These are phyloP conservation scores for Phytophthora rubi DNA, from an alignment of 352 stramenopile genomes.

Conservation along the genomic window DNA sequence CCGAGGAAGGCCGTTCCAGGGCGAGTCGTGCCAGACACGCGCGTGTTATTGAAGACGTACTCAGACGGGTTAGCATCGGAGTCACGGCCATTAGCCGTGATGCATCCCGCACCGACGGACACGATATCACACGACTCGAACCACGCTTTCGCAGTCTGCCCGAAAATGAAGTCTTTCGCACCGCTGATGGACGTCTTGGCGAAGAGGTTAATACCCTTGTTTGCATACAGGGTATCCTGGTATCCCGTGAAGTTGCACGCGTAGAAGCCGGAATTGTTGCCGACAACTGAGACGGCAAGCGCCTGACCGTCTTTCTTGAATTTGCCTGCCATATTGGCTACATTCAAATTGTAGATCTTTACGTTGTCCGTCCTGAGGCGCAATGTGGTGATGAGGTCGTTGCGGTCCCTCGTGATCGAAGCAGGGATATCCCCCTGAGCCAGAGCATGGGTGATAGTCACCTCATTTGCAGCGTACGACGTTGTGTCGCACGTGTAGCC, in stretches of 20 bases:
- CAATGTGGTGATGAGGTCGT: neutral
- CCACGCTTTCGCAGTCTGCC: neutral
- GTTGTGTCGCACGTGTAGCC: neutral
- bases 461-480: neutral
- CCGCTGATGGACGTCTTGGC: neutral
- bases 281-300: neutral
- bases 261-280: neutral
- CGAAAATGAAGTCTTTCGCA: neutral
- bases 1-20: neutral
- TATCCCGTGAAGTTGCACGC: neutral
- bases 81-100: neutral
- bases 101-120: too few species aligned
- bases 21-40: neutral
- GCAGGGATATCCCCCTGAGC: neutral
- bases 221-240: neutral
- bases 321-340: neutral
- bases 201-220: neutral
- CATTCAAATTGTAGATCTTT: neutral
- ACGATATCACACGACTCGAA: neutral
- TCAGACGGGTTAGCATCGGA: neutral
- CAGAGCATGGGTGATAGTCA: neutral
- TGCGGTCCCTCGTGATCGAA: neutral
- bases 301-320: neutral
- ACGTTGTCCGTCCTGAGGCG: neutral
- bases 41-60: neutral